These are phyloP conservation scores for Endoconidiophora laricicola DNA, from an alignment of 2,329 filamentous ascomycete species.

Conservation along the genomic window DNA sequence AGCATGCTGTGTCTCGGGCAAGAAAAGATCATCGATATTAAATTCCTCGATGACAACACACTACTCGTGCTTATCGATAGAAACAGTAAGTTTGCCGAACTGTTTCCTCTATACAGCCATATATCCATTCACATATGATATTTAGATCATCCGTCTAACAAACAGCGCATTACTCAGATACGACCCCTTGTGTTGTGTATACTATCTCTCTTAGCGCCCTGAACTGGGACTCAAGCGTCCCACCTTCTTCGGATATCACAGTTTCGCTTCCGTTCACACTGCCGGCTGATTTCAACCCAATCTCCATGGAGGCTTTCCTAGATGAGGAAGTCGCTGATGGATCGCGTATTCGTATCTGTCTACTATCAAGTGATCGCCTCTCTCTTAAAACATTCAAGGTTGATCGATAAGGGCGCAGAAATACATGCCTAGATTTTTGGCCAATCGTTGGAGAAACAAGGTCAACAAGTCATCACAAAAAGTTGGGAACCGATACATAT, in stretches of 20 bases:
- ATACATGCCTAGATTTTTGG: too few relatives aligned
- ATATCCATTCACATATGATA: background rate
- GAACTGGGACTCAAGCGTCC: conserved; percentile 1
- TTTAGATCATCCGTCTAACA: background rate
- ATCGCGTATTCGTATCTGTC: conserved; percentile 32
- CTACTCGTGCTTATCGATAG: conserved; percentile 41
- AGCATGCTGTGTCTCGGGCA: conserved; percentile 26
- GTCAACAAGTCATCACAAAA: too few relatives aligned
- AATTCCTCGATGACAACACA: conserved; percentile 47
- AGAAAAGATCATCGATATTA: conserved; percentile 40
- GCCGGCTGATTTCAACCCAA: conserved; percentile 22
- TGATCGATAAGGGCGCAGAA: background rate
- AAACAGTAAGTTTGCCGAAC: conserved; percentile 20
- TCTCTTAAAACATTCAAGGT: conserved; percentile 32
- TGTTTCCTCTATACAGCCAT: background rate
- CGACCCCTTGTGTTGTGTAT: conserved; percentile 3
- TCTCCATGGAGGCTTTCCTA: conserved; percentile 35
- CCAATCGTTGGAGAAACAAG: background rate
- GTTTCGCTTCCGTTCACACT: conserved; percentile 12
- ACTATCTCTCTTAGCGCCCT: conserved; percentile 7
- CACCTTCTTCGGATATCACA: background rate
- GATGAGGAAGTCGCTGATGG: conserved; percentile 27
- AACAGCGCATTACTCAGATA: background rate
- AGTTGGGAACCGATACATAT: too few relatives aligned
- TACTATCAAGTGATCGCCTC: conserved; percentile 31